Percentiles rank a stretch among this genome's conserved stretches.
phyloP scores from a whole-genome alignment of 2,329 filamentous ascomycete genomes.

The Phialophora expanda region DNA sequence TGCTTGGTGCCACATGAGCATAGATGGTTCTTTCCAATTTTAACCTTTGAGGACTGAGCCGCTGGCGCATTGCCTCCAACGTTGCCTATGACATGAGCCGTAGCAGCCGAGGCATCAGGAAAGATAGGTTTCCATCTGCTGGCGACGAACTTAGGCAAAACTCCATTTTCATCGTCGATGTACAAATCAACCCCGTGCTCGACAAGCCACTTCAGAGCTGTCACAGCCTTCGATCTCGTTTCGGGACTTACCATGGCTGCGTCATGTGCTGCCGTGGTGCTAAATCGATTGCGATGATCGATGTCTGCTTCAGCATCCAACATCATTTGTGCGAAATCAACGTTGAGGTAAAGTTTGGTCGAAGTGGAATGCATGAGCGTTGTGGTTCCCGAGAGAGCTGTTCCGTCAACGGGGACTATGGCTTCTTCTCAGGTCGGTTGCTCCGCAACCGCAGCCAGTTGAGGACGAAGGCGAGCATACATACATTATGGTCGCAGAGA shows the following conservation, averaged over 20 bases:
- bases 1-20: neutral
- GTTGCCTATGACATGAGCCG: neutral
- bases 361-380: neutral
- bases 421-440: neutral
- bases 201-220: neutral
- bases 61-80: neutral
- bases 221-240: neutral
- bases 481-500: neutral
- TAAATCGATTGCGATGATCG: neutral
- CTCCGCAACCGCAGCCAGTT: neutral
- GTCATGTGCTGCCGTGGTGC: neutral
- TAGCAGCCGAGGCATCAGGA: neutral
- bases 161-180: neutral
- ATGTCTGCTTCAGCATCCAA: neutral
- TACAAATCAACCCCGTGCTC: neutral
- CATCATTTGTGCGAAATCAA: neutral
- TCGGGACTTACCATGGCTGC: neutral
- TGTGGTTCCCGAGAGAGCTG: neutral
- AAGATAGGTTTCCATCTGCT: neutral
- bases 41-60: neutral
- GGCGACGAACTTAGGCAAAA: neutral
- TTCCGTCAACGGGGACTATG: neutral
- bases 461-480: neutral
- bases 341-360: neutral
- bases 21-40: neutral